These are phyloP conservation scores for Adansonia gregorii DNA, from an alignment of 441 rosid species.

Conservation along the genomic window DNA sequence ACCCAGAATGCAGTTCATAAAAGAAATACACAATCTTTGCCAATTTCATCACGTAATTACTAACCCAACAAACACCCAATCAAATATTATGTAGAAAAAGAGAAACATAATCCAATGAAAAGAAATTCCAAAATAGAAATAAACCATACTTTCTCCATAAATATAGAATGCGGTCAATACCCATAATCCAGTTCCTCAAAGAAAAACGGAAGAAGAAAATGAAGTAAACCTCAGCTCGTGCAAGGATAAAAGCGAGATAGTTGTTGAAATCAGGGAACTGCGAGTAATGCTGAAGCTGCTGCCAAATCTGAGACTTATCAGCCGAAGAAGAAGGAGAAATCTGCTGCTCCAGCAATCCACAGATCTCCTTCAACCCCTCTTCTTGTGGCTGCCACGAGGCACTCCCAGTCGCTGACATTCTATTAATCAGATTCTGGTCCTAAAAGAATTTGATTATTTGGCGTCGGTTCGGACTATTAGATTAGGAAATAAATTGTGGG, in stretches of 20 bases:
- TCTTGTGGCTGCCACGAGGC: constrained; percentile 82
- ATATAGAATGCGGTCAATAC: neutral
- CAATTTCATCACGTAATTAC: neutral
- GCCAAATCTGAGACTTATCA: constrained; percentile 95
- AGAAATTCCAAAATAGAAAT: neutral
- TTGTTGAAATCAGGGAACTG: constrained; percentile 95
- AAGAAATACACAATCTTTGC: neutral
- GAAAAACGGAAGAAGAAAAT: neutral
- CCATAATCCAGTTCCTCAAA: constrained; percentile 19
- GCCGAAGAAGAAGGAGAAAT: constrained; percentile 82
- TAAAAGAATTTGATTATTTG: neutral
- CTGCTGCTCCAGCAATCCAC: constrained; percentile 75
- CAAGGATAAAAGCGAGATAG: constrained; percentile 88
- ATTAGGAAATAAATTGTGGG: neutral
- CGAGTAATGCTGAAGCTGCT: constrained; percentile 85
- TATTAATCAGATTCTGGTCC: neutral
- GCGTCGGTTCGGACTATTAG: neutral
- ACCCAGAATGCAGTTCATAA: neutral
- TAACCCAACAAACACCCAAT: neutral
- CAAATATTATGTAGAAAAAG: neutral
- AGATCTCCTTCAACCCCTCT: constrained; percentile 80
- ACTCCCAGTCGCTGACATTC: constrained; percentile 40
- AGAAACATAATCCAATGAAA: constrained; percentile 18
- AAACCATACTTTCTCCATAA: neutral
- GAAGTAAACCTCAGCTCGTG: constrained; percentile 77